Base-by-base conservation (phyloP, 805 yeast genomes). In the Kazachstania martiniae region DNA sequence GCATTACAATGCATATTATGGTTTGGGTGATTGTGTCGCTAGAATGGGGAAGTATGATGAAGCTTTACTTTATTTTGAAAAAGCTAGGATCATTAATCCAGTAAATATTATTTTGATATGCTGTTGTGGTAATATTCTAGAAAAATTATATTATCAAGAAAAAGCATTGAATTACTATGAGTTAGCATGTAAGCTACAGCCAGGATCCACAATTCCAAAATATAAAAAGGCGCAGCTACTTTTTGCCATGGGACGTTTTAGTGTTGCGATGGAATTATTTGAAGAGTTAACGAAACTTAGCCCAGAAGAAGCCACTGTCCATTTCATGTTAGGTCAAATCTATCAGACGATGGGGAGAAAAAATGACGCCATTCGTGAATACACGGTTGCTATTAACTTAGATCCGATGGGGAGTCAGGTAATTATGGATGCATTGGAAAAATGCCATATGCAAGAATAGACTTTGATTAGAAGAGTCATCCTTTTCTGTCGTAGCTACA, bases 241-340 rank as follows among this genome's bases (percentile, higher is more conserved):
- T 30, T 76, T 82, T 41, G 61, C 79, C 3, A 64, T 83, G 69
- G 80, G 77, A 38, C 70, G 74, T 38, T 85, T 74, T 50, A 72
- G 72, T 17, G 74, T 69, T 32, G 93, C 97, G 0, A 60, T 86
- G 36, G 67, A 65, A 24, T 82, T 76, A 50, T 81, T 91, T 50
- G 86, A 82, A 47, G 65, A 67, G 29, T 67, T 91, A 33, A 73
- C 71, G 41, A 70, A 72, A 18, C 58, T 84, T 34, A 95, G 94
- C 0, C 96, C 98, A 0, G 94, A 89, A 53, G 97, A 89, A 53
- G 94, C 95, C 0, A 77, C 84, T 33, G 94, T 89, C 18, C 97
- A 89, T 56, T 85, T 81, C 56, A 60, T 87, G 26, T 62, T 91
- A 28, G 98, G 96, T 8, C 85, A 85, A 48, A 65, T 87, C 34